Conservation (phyloP, 306 rosid genomes). For the Trichosanthes cucumerina region DNA sequence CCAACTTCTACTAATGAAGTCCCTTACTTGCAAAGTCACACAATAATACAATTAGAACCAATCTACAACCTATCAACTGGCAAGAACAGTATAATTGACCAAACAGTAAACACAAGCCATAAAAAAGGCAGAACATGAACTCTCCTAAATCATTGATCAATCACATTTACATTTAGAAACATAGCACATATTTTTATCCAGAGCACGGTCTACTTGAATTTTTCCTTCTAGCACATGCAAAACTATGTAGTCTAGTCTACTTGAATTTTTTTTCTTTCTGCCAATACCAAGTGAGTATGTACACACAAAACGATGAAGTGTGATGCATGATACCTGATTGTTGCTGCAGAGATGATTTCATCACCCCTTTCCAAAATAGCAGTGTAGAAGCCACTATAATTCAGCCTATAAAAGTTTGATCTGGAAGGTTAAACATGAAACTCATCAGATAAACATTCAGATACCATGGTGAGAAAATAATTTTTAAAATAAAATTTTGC, state of each 20-base stretch:
- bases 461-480: background rate
- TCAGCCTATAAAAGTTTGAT: constrained; percentile 86
- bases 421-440: constrained; percentile 28
- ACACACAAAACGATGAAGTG: background rate
- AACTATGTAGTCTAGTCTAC: background rate
- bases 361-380: constrained; percentile 94
- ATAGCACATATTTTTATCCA: background rate
- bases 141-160: background rate
- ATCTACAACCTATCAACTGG: background rate
- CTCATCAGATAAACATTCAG: background rate
- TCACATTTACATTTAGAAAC: background rate
- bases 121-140: background rate
- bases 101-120: background rate
- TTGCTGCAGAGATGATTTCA: constrained; percentile 87
- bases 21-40: background rate
- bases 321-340: constrained; percentile 50
- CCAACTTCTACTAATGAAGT: background rate
- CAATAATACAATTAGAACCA: background rate
- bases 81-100: background rate
- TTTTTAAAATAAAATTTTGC: background rate
- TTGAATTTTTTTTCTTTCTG: constrained; percentile 6
- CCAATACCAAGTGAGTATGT: background rate
- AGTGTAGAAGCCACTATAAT: constrained; percentile 77
- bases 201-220: background rate
- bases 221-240: background rate